phyloP scores from a whole-genome alignment of 176 grass and related monocot species.

The Zea mays region DNA sequence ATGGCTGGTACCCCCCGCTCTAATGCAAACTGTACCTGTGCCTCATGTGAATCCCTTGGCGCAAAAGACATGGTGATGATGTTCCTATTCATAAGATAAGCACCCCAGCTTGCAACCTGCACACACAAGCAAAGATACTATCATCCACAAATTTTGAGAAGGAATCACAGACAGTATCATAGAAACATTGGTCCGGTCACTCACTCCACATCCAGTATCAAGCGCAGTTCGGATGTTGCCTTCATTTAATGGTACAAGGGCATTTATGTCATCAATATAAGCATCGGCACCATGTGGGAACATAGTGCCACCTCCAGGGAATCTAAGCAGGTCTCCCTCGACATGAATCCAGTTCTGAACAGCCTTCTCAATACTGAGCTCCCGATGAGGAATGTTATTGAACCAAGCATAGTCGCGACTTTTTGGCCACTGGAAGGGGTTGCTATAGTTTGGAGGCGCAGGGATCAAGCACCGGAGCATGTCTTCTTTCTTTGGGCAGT shows the following conservation, averaged over 20 bases:
- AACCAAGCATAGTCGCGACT: conserved; percentile 88
- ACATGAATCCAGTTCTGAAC: conserved; percentile 95
- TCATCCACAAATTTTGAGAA: conserved; percentile 20
- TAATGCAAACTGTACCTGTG: conserved; percentile 88
- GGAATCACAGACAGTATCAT: neutral
- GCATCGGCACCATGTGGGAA: conserved; percentile 76
- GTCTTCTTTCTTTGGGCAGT: conserved; percentile 63
- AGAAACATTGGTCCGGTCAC: conserved; percentile 25
- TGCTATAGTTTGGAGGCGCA: conserved; percentile 66
- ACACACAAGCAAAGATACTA: neutral
- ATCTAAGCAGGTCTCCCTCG: conserved; percentile 62
- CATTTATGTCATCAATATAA: conserved; percentile 78
- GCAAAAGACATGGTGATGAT: conserved; percentile 91
- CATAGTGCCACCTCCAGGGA: conserved; percentile 90
- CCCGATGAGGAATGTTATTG: conserved; percentile 85
- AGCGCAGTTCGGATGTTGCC: conserved; percentile 78
- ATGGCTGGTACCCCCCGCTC: conserved; percentile 78
- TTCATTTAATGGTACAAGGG: conserved; percentile 57
- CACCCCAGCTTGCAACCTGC: conserved; percentile 91
- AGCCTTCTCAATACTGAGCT: conserved; percentile 85
- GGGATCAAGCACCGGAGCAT: conserved; percentile 74
- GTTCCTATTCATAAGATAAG: conserved; percentile 77
- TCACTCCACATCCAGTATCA: conserved; percentile 90
- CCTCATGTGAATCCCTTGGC: conserved; percentile 82
- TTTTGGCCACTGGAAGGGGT: conserved; percentile 77